Percentiles rank a stretch among this genome's conserved stretches.
Evolutionary conservation across 2,329 filamentous ascomycete genomes (phyloP).

Genomic region (Cladobotryum mycophilum): DNA sequence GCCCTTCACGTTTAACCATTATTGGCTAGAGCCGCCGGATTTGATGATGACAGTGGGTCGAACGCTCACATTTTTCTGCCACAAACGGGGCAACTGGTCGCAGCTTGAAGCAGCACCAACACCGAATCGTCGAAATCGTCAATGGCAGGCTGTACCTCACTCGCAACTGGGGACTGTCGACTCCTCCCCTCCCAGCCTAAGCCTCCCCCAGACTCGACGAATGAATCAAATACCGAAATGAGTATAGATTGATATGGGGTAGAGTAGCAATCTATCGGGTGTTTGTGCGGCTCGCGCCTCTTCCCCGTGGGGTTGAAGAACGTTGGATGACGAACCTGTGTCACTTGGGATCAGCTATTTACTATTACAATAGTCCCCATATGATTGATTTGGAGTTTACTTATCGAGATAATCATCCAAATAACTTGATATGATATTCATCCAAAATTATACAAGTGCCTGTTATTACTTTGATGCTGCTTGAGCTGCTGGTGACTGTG

Average conservation of each 20-base stretch:
- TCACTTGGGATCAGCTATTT: no score
- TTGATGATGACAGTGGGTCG: background rate
- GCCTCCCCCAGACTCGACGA: background rate
- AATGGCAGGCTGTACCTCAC: no score
- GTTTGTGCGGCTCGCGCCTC: background rate
- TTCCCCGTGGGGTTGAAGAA: background rate
- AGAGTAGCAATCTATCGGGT: constrained; percentile 4
- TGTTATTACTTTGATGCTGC: no score
- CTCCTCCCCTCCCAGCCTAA: background rate
- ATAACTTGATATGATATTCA: no score
- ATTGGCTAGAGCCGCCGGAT: constrained; percentile 4
- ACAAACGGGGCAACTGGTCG: constrained; percentile 4
- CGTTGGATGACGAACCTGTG: background rate
- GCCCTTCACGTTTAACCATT: background rate
- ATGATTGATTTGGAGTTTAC: no score
- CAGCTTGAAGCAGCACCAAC: constrained; percentile 5
- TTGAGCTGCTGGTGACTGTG: no score
- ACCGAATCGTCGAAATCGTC: background rate
- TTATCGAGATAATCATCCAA: no score
- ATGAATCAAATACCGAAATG: no score
- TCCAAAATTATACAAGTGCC: no score
- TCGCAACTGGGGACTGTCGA: background rate
- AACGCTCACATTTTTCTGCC: background rate
- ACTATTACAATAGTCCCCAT: no score
- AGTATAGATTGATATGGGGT: constrained; percentile 2